phyloP scores from a whole-genome alignment of 129 eudicot genomes.

The Calendula officinalis region DNA sequence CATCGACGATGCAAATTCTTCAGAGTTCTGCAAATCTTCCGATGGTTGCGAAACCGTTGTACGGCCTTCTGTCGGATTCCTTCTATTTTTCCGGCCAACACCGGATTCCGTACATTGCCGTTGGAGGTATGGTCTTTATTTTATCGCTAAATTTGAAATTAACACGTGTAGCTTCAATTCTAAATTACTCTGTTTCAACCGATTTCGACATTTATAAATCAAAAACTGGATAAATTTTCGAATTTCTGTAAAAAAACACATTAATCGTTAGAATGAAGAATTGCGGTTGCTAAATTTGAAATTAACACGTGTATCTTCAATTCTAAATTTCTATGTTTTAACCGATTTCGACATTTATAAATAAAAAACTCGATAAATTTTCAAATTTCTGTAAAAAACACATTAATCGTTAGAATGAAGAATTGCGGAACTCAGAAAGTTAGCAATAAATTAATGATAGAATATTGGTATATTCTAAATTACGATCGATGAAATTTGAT shows the following conservation, averaged over 20 bases:
- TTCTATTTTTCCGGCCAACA: constrained; percentile 67
- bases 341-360: neutral
- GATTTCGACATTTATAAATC: neutral
- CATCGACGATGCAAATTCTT: constrained; percentile 79
- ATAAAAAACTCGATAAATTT: neutral
- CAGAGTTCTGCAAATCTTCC: constrained; percentile 86
- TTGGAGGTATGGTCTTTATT: constrained; percentile 56
- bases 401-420: no score
- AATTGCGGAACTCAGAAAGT: neutral
- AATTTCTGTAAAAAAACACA: neutral
- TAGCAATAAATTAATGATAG: no score
- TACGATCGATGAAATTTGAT: no score
- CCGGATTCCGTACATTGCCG: constrained; percentile 84
- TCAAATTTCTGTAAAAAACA: neutral
- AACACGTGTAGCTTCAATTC: neutral
- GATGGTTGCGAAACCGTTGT: constrained; percentile 90
- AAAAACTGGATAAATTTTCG: neutral
- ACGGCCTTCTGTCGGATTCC: constrained; percentile 83
- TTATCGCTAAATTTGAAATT: neutral
- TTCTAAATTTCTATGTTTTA: neutral
- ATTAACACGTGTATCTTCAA: neutral
- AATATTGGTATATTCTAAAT: no score
- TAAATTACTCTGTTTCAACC: neutral
- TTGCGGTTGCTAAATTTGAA: neutral
- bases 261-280: no score